Conservation (phyloP, 441 rosid species). For the Adansonia gregorii region DNA sequence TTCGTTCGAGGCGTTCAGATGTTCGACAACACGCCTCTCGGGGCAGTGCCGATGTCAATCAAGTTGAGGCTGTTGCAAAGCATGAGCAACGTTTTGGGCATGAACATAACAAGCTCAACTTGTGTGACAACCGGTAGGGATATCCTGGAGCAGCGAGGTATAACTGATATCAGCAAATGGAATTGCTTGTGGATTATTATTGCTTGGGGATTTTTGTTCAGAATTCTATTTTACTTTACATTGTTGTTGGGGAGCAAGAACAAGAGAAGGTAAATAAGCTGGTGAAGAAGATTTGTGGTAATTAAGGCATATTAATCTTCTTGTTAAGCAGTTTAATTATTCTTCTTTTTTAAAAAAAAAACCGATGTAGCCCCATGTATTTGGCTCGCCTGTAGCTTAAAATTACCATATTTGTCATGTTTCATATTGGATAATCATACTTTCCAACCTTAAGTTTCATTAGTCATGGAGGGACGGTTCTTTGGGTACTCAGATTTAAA, state of each 20-base stretch:
- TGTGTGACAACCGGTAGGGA: constrained; percentile 73
- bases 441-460: neutral
- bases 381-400: neutral
- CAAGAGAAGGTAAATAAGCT: constrained; percentile 45
- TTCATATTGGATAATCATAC: neutral
- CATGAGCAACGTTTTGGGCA: constrained; percentile 57
- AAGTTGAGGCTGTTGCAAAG: constrained; percentile 57
- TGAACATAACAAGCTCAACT: constrained; percentile 57
- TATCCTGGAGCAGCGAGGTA: constrained; percentile 59
- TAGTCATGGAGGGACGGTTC: too few relatives aligned
- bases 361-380: neutral
- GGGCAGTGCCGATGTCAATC: constrained; percentile 38
- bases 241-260: constrained; percentile 69
- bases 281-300: neutral
- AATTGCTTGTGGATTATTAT: constrained; percentile 72
- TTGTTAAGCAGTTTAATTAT: neutral
- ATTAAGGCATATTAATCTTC: neutral
- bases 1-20: constrained; percentile 68
- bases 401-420: neutral
- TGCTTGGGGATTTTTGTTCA: constrained; percentile 88
- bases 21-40: constrained; percentile 71
- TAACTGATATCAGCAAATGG: constrained; percentile 76
- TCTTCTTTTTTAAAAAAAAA: neutral
- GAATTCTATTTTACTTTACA: constrained; percentile 65
- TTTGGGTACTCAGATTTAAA: too few relatives aligned